Evolutionary conservation across 176 grass and related monocot genomes (phyloP).

Genomic region (Oryza glumipatula): DNA sequence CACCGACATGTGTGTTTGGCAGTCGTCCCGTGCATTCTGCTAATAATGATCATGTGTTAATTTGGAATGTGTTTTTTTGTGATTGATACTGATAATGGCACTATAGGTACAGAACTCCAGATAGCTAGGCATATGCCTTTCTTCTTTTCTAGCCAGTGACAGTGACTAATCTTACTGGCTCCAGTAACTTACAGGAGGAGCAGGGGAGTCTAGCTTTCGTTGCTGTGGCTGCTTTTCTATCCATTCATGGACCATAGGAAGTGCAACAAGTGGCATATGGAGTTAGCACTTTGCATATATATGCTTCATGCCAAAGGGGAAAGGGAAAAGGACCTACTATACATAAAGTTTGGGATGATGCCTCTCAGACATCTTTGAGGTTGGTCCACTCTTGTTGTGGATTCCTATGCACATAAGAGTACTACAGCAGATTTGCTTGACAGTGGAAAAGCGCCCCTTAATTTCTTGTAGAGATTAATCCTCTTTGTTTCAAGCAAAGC

Average conservation of each 20-base stretch:
- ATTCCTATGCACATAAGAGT: conserved; percentile 32
- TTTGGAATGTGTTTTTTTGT: too few species aligned
- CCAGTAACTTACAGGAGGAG: too few species aligned
- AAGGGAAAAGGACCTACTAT: neutral
- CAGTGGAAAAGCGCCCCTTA: neutral
- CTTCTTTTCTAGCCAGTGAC: too few species aligned
- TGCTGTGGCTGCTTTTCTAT: neutral
- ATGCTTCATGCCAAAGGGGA: conserved; percentile 20
- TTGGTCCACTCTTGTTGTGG: neutral
- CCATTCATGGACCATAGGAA: conserved; percentile 4
- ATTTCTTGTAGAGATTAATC: neutral
- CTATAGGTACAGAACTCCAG: too few species aligned
- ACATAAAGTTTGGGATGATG: neutral
- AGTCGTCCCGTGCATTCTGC: too few species aligned
- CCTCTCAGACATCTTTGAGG: conserved; percentile 13
- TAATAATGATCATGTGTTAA: too few species aligned
- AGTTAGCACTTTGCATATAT: conserved; percentile 28
- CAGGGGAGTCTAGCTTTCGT: neutral
- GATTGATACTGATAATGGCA: too few species aligned
- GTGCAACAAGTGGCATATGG: conserved; percentile 45
- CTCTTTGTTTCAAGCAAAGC: neutral
- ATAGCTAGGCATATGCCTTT: too few species aligned
- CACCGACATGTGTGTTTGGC: too few species aligned
- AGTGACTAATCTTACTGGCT: too few species aligned
- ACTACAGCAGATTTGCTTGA: neutral